phyloP scores from a whole-genome alignment of 2,329 filamentous ascomycete species.

The Neofusicoccum kwambonambiense region DNA sequence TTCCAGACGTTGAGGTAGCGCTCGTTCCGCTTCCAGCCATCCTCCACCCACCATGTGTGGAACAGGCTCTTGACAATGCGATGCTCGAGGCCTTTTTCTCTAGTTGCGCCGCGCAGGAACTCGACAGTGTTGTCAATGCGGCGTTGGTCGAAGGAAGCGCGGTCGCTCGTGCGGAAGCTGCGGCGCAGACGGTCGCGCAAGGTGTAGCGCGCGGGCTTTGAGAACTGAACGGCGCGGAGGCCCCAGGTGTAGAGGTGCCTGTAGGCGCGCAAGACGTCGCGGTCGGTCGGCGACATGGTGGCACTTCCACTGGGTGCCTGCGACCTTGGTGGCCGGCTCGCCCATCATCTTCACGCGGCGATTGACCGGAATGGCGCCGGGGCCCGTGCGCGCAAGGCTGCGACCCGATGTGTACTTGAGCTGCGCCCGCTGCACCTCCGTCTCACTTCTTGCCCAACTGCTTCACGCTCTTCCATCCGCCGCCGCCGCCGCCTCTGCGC shows the following conservation, averaged over 20 bases:
- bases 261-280: constrained; percentile 61
- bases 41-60: constrained; percentile 46
- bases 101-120: constrained; percentile 66
- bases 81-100: constrained; percentile 67
- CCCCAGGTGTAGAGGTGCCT: constrained; percentile 65
- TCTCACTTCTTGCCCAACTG: constrained; percentile 1
- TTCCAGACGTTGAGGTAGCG: constrained; percentile 6
- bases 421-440: constrained; percentile 4
- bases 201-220: constrained; percentile 64
- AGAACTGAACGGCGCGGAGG: constrained; percentile 70
- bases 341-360: background rate
- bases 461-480: background rate
- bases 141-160: constrained; percentile 36
- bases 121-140: constrained; percentile 64
- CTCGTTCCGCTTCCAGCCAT: constrained; percentile 1
- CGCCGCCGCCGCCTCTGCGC: background rate
- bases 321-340: background rate
- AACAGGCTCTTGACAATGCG: constrained; percentile 69
- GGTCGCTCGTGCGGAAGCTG: constrained; percentile 37
- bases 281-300: constrained; percentile 3
- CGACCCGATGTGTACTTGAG: constrained; percentile 4
- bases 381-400: background rate
- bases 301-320: background rate
- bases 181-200: constrained; percentile 53
- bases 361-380: background rate